Conservation (phyloP, 495 filamentous ascomycete genomes). For the Darksidea phi region DNA sequence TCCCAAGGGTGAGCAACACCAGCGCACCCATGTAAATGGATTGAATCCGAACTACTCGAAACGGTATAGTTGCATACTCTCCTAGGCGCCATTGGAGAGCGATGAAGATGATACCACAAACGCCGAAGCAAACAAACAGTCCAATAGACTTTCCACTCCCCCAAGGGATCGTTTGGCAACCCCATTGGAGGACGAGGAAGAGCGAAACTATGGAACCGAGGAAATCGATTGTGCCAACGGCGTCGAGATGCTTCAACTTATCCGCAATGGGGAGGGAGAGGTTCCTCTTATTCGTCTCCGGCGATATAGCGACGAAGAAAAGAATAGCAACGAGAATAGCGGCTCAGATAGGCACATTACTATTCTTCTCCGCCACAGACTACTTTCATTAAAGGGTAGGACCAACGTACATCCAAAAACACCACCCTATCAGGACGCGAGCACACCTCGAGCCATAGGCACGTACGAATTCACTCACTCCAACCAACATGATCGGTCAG, state of each 20-base stretch:
- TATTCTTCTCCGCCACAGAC: neutral
- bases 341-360: conserved; percentile 35
- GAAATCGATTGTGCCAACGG: neutral
- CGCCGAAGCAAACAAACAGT: conserved; percentile 21
- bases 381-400: neutral
- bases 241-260: conserved; percentile 4
- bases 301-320: neutral
- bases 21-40: conserved; percentile 16
- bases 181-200: conserved; percentile 1
- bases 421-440: too few species aligned
- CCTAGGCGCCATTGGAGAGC: neutral
- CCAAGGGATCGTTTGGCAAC: neutral
- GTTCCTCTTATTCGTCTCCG: neutral
- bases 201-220: neutral
- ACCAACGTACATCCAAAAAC: conserved; percentile 14
- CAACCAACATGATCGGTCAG: conserved; percentile 32
- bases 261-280: neutral
- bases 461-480: neutral
- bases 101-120: conserved; percentile 16
- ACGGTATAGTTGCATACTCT: neutral
- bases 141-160: neutral
- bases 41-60: neutral
- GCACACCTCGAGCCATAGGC: neutral
- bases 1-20: conserved; percentile 31
- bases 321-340: conserved; percentile 17